Evolutionary conservation across 2,329 filamentous ascomycete species (phyloP), one percentile per base, ranked within the genome.

Genomic region (Tolypocladium paradoxum): DNA sequence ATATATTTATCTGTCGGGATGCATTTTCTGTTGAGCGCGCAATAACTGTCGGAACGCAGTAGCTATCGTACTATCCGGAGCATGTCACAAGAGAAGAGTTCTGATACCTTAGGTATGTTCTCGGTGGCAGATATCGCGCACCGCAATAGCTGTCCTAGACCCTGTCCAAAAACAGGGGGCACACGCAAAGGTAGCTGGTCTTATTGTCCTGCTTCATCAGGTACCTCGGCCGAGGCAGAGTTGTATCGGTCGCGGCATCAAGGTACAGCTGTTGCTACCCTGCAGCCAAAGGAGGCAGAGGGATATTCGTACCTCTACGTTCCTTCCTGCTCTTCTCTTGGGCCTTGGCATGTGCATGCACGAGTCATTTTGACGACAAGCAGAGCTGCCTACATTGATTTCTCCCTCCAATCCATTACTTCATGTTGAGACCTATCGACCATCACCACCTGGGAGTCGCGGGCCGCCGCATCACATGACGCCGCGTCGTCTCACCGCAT

Each of bases 381-480:
- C 6, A 36, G 20, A 37, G 36, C 18, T 37, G 12, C 2, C 38
- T 6, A 18, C 12, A 43, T 20, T 4, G 38, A 16, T 20, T 7
- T 29, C 40, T 8, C 22, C 22, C 33, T 36, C 35, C 6, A 3
- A 6, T 36, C 35, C 24, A 16, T 29, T 12, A 27, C 12, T 18
- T 46, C 22, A 27, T 27, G 22, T 29, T 18, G 24, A 22, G 14
- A 3, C 18, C 22, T 12, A 18, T 45, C 12, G 22, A 45, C 3
- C 38, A 31, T 4, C 16, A 29, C 24, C 36, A 27, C 20, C 35
- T 31, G 16, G 40, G 34, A 33, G 37, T n/a, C 33, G 33, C 33
- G 18, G 43, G 40, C 18, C 27, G 43, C 24, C n/a, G 7, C 34
- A 29, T 53, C 52, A 53, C 52, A 53, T 53, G 52, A 53, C 48